These are phyloP conservation scores for Aspergillus sergii DNA, from an alignment of 2,329 filamentous ascomycete genomes.

Conservation along the genomic window DNA sequence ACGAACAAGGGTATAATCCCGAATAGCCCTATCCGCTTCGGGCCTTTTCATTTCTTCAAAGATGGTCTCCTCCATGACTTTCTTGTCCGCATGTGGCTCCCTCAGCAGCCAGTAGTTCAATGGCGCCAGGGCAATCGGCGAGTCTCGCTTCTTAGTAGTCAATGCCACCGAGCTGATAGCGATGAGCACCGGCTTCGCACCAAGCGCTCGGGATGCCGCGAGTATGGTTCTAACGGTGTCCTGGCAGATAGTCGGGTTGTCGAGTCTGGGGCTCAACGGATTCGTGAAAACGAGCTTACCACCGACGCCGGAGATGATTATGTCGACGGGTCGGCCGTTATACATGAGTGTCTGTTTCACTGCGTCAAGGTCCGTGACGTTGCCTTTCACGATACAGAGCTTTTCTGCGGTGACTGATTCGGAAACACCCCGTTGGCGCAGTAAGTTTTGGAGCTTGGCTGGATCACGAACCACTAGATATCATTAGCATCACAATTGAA, in stretches of 20 bases:
- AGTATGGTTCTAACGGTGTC: slow-evolving; percentile 33
- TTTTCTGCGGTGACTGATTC: slow-evolving; percentile 36
- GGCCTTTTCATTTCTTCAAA: slow-evolving; percentile 19
- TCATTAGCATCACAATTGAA: not conserved
- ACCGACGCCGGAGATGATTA: slow-evolving; percentile 54
- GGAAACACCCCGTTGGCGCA: slow-evolving; percentile 45
- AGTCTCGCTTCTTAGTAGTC: slow-evolving; percentile 32
- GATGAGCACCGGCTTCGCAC: slow-evolving; percentile 28
- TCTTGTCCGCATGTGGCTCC: slow-evolving; percentile 43
- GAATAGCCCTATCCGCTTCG: slow-evolving; percentile 20
- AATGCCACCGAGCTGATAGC: slow-evolving; percentile 37
- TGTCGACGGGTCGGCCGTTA: slow-evolving; percentile 36
- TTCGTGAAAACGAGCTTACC: slow-evolving; percentile 30
- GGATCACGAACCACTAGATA: slow-evolving; percentile 50
- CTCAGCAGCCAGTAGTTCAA: slow-evolving; percentile 35
- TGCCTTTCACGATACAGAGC: slow-evolving; percentile 53
- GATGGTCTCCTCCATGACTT: slow-evolving; percentile 35
- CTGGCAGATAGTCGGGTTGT: slow-evolving; percentile 39
- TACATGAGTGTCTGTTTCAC: slow-evolving; percentile 42
- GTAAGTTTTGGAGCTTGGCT: slow-evolving; percentile 49
- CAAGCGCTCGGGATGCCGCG: slow-evolving; percentile 13
- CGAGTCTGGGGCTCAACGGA: slow-evolving; percentile 31
- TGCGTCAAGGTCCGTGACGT: slow-evolving; percentile 45
- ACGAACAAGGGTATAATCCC: slow-evolving; percentile 30
- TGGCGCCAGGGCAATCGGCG: slow-evolving; percentile 34